Base-by-base conservation (phyloP, 768 basidiomycete genomes). In the Harrya chromipes region DNA sequence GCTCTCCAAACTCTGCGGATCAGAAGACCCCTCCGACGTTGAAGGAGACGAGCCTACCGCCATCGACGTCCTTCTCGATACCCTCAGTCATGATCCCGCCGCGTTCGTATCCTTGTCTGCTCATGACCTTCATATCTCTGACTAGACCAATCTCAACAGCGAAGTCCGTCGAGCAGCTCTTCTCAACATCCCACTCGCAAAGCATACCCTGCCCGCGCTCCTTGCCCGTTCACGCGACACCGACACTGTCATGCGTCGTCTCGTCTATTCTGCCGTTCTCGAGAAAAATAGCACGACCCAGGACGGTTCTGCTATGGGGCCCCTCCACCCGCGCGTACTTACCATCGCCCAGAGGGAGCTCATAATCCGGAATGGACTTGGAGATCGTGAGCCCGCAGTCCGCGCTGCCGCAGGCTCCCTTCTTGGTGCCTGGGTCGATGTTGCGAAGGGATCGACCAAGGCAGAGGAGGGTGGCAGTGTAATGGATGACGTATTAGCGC, bases 81-180 rank as follows among this genome's bases (percentile, higher is more conserved):
- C 81, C 23, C 70, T 97, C 37, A 67, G 75, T 7, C 76, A 83
- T 57, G 95, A 97, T 61, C 72, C 85, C 1, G 83, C 90, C 10
- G 72, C 85, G 90, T 95, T 63, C 52, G 90, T 71, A 20, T 36
- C 14, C 26, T 38, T 16, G 42, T 40, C 16, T 17, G 4, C 34
- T 17, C 6, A n/a, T n/a, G 20, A 34, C 17, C 1, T 11, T 31
- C n/a, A 1, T 26, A 42, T 46, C 26, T 5, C 37, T 44, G 40
- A 45, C 19, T 40, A 17, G 40, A 19, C 13, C n/a, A 17, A 40
- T 21, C 12, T 13, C 35, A 20, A 21, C 59, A 94, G 91, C 3
- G 94, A 97, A 42, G 94, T 97, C 17, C 93, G 95, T 4, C 82
- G 87, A 27, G 83, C 85, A 0, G 80, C 82, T 1, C 72, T 97